A percentile compares a stretch with the other conserved stretches of the same genome.
Conservation (phyloP, 1,284 basidiomycete genomes). For the Clitocybe nebularis region DNA sequence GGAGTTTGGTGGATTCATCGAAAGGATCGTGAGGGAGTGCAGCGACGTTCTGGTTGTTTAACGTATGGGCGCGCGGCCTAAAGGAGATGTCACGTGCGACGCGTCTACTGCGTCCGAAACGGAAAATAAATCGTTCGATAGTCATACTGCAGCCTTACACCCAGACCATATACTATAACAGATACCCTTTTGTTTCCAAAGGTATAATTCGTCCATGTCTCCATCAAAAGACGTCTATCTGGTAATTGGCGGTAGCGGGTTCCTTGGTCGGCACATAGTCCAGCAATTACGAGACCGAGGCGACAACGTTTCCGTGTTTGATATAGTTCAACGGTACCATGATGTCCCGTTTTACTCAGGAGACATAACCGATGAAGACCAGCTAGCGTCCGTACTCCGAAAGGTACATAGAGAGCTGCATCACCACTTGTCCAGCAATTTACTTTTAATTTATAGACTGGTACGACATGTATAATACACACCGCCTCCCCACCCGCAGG, state of each 20-base stretch:
- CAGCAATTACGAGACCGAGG: slow-evolving; percentile 75
- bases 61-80: slow-evolving; percentile 9
- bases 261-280: slow-evolving; percentile 89
- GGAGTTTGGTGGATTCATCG: slow-evolving; percentile 26
- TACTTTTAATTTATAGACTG: slow-evolving; percentile 45
- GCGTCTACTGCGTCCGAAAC: slow-evolving; percentile 14
- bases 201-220: slow-evolving; percentile 16
- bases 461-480: slow-evolving; percentile 88
- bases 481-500: slow-evolving; percentile 90
- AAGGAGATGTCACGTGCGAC: slow-evolving; percentile 19
- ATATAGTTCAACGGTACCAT: slow-evolving; percentile 85
- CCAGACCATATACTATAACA: slow-evolving; percentile 1
- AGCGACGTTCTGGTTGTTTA: slow-evolving; percentile 13
- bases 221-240: slow-evolving; percentile 56
- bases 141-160: slow-evolving; percentile 1
- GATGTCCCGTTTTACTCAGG: slow-evolving; percentile 85
- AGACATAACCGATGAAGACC: slow-evolving; percentile 77
- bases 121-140: slow-evolving; percentile 27
- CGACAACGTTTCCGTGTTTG: slow-evolving; percentile 81
- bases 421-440: slow-evolving; percentile 7
- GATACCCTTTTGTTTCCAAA: not conserved
- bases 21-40: slow-evolving; percentile 9
- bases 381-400: slow-evolving; percentile 67
- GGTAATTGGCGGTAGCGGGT: slow-evolving; percentile 90
- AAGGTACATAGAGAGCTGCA: slow-evolving; percentile 48